These are phyloP conservation scores for Monilinia fructigena DNA, from an alignment of 2,329 filamentous ascomycete species.

Conservation along the genomic window DNA sequence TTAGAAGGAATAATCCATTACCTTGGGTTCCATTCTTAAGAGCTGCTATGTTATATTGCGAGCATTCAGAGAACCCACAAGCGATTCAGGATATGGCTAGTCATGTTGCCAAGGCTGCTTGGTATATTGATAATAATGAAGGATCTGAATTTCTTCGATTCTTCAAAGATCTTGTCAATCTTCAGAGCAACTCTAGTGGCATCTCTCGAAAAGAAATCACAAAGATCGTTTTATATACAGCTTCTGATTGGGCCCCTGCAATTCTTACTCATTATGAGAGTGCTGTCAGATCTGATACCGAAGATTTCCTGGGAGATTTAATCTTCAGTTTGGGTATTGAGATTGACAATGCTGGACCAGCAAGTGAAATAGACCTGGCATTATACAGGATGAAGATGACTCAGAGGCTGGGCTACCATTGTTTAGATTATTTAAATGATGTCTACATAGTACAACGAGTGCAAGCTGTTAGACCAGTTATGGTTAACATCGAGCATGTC, in stretches of 20 bases:
- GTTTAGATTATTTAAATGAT: slow-evolving; percentile 38
- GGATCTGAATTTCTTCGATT: slow-evolving; percentile 39
- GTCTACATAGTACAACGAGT: slow-evolving; percentile 34
- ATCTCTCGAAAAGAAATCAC: slow-evolving; percentile 43
- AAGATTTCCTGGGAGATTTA: slow-evolving; percentile 33
- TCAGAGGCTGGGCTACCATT: slow-evolving; percentile 35
- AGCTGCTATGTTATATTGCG: slow-evolving; percentile 38
- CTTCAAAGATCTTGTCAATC: slow-evolving; percentile 35
- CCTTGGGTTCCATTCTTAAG: slow-evolving; percentile 35
- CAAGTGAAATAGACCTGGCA: slow-evolving; percentile 23
- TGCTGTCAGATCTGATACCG: slow-evolving; percentile 46
- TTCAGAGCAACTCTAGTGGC: slow-evolving; percentile 25
- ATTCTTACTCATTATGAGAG: slow-evolving; percentile 52
- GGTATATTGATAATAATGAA: slow-evolving; percentile 35
- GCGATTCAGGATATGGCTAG: slow-evolving; percentile 30
- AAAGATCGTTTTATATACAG: slow-evolving; percentile 43
- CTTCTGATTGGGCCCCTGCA: slow-evolving; percentile 51
- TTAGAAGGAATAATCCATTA: slow-evolving; percentile 29
- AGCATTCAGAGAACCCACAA: slow-evolving; percentile 32
- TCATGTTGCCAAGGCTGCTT: slow-evolving; percentile 32
- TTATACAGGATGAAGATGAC: slow-evolving; percentile 2
- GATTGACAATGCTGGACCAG: slow-evolving; percentile 25
- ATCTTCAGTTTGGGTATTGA: slow-evolving; percentile 29
- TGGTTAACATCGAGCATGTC: slow-evolving; percentile 34
- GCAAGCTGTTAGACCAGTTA: slow-evolving; percentile 34